phyloP scores from a whole-genome alignment of 148 eudicot species.

The Rhododendron mucronatum region DNA sequence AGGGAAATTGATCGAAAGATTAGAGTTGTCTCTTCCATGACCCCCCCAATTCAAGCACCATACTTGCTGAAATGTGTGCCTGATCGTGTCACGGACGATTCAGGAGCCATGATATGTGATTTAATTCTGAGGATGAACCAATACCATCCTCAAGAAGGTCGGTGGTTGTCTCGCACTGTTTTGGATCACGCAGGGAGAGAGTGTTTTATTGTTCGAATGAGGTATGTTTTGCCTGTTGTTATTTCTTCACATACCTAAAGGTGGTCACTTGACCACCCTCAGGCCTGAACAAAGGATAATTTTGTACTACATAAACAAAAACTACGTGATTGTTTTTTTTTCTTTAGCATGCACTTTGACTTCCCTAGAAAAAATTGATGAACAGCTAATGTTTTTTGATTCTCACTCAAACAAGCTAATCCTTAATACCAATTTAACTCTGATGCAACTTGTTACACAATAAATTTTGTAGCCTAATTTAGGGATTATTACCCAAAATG shows the following conservation, averaged over 20 bases:
- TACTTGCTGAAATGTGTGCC: constrained; percentile 88
- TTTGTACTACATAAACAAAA: background rate
- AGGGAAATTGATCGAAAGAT: constrained; percentile 49
- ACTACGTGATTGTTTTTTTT: background rate
- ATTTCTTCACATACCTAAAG: background rate
- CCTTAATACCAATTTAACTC: background rate
- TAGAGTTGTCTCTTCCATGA: constrained; percentile 62
- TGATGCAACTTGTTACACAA: background rate
- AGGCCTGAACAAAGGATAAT: background rate
- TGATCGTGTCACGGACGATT: constrained; percentile 85
- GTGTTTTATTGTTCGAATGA: constrained; percentile 77
- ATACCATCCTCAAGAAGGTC: constrained; percentile 87
- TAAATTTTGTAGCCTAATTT: background rate
- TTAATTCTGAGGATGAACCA: constrained; percentile 73
- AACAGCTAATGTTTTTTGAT: background rate
- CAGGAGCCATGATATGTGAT: constrained; percentile 95
- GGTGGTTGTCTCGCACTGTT: constrained; percentile 94
- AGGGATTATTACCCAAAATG: background rate
- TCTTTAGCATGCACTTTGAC: background rate
- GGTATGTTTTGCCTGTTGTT: constrained; percentile 31
- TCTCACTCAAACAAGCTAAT: background rate
- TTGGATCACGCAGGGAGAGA: constrained; percentile 84
- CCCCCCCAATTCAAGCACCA: constrained; percentile 87
- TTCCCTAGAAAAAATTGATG: background rate
- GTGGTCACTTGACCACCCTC: background rate